These are phyloP conservation scores for Eimeria falciformis DNA, from an alignment of 169 alveolate genomes.

Conservation along the genomic window DNA sequence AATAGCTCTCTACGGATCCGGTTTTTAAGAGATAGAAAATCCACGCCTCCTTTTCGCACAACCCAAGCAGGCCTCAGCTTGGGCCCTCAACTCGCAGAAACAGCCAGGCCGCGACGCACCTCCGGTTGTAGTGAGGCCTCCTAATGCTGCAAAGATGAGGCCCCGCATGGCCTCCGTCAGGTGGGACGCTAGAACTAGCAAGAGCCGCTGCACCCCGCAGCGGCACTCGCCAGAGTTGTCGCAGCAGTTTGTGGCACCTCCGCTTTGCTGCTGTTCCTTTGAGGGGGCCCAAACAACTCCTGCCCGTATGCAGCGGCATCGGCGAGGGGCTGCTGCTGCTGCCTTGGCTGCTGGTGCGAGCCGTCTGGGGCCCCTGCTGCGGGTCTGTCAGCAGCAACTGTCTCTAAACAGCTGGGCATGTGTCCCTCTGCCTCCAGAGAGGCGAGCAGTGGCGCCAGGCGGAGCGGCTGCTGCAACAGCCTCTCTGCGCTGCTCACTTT, in stretches of 20 bases:
- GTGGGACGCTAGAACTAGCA: neutral
- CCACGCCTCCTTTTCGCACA: no score
- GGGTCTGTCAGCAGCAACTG: neutral
- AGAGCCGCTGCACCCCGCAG: neutral
- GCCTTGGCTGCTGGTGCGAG: neutral
- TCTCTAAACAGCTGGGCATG: neutral
- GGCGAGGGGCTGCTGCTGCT: neutral
- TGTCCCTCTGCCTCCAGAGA: neutral
- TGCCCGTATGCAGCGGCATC: neutral
- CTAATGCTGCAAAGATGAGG: neutral
- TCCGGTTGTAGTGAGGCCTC: neutral
- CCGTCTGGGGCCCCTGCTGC: neutral
- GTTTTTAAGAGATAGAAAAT: no score
- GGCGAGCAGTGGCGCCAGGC: neutral
- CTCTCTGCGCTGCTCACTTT: neutral
- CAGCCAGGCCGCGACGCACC: no score
- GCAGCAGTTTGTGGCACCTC: neutral
- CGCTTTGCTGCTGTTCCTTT: neutral
- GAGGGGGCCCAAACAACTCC: neutral
- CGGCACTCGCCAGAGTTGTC: neutral
- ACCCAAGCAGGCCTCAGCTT: no score
- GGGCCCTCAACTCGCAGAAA: no score
- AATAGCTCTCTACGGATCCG: no score
- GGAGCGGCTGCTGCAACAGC: neutral
- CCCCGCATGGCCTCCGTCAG: constrained; percentile 9